These are phyloP conservation scores for Austroboletus niveus DNA, from an alignment of 1,284 basidiomycete species.

Conservation along the genomic window DNA sequence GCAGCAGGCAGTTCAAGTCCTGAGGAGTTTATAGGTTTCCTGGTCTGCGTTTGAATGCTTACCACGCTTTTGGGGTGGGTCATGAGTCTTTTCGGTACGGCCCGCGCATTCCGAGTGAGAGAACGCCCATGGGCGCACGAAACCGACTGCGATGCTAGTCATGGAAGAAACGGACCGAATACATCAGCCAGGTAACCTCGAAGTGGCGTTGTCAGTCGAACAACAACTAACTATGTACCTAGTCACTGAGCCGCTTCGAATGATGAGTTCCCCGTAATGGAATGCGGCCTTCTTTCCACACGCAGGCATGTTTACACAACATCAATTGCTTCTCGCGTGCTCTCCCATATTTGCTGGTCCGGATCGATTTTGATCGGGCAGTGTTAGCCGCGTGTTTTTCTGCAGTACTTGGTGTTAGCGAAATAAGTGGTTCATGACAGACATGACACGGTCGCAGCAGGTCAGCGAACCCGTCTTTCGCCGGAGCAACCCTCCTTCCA, in stretches of 20 bases:
- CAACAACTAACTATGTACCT: not conserved
- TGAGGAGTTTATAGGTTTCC: not conserved
- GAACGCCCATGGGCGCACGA: not conserved
- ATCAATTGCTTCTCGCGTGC: not conserved
- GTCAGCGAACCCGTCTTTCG: not conserved
- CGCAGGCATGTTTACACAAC: not conserved
- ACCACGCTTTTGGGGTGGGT: not conserved
- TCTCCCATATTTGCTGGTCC: constrained; percentile 1
- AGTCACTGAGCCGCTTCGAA: not conserved
- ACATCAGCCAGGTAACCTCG: not conserved
- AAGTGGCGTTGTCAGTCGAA: not conserved
- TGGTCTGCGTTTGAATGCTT: not conserved
- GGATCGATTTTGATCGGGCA: constrained; percentile 5
- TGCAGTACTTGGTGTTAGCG: not conserved
- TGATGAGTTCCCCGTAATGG: not conserved
- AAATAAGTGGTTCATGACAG: constrained; percentile 1
- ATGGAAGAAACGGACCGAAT: not conserved
- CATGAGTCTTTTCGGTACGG: constrained; percentile 5
- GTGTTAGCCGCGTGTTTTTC: constrained; percentile 3
- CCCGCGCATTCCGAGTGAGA: constrained; percentile 13
- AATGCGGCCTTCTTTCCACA: not conserved
- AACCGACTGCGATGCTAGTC: not conserved
- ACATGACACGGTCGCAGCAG: not conserved
- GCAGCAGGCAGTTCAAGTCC: not conserved
- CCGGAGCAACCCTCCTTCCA: constrained; percentile 10